Evolutionary conservation across 1,284 basidiomycete species (phyloP).

Genomic region (Gomphus bonarii): DNA sequence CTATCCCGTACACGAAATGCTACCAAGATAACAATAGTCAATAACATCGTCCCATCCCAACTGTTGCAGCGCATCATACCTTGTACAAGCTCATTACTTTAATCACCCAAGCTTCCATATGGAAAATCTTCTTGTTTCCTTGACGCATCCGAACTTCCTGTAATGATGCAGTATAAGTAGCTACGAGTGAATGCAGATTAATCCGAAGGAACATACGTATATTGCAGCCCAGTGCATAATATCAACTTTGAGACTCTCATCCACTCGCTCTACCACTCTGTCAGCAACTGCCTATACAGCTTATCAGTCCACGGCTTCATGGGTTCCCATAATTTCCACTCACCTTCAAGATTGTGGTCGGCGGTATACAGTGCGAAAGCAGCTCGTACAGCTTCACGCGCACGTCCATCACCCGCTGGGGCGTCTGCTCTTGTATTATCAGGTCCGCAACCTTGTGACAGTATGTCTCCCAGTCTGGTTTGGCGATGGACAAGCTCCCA

Average conservation of each 20-base stretch:
- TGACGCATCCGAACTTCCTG: conserved; percentile 86
- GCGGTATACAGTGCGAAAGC: conserved; percentile 96
- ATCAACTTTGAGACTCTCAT: conserved; percentile 81
- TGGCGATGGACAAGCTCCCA: conserved; percentile 71
- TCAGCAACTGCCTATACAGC: conserved; percentile 72
- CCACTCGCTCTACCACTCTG: conserved; percentile 76
- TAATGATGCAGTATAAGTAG: not conserved
- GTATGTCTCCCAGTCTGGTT: conserved; percentile 99
- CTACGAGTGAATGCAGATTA: not conserved
- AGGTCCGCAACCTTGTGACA: conserved; percentile 89
- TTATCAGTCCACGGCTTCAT: not conserved
- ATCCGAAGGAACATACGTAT: conserved; percentile 51
- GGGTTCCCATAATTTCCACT: conserved; percentile 11
- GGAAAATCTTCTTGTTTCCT: conserved; percentile 92
- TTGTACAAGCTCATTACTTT: conserved; percentile 59
- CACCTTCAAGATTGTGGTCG: conserved; percentile 84
- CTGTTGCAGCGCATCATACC: conserved; percentile 11
- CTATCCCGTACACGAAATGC: conserved; percentile 15
- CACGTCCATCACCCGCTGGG: conserved; percentile 84
- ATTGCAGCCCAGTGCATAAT: conserved; percentile 96
- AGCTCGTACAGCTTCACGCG: conserved; percentile 92
- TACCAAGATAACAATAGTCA: conserved; percentile 1
- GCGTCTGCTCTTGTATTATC: conserved; percentile 90
- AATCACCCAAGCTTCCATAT: conserved; percentile 87
- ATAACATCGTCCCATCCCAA: not conserved